These are phyloP conservation scores for Alternaria infectoria DNA, from an alignment of 2,329 filamentous ascomycete species.

Conservation along the genomic window DNA sequence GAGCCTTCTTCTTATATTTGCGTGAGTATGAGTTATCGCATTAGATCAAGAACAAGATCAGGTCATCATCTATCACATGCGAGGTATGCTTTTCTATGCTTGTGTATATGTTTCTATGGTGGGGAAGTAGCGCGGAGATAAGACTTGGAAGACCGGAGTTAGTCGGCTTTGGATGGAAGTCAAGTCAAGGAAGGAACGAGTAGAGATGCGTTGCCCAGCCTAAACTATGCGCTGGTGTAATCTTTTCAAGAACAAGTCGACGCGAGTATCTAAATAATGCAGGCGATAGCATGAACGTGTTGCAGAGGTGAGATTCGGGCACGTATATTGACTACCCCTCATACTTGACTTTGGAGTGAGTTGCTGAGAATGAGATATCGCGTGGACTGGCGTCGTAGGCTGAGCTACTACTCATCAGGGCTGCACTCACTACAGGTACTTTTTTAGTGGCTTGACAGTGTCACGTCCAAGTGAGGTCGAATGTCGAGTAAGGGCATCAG, in stretches of 20 bases:
- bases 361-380: background rate
- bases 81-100: background rate
- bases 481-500: background rate
- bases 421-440: background rate
- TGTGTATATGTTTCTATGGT: background rate
- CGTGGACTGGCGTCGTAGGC: background rate
- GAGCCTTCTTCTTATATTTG: background rate
- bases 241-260: background rate
- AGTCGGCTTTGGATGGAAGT: background rate
- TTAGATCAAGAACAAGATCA: too few relatives aligned
- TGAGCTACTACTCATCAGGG: fast-evolving
- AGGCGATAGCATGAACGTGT: background rate
- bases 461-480: background rate
- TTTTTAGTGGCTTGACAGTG: background rate
- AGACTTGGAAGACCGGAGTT: slow-evolving; percentile 2
- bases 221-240: fast-evolving
- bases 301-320: background rate
- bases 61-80: background rate
- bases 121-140: slow-evolving; percentile 1
- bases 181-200: background rate
- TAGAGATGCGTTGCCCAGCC: background rate
- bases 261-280: fast-evolving
- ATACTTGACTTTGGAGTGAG: background rate
- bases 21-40: background rate
- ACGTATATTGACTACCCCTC: background rate